phyloP scores from a whole-genome alignment of 2,329 filamentous ascomycete species.

The Ophiostoma tasmaniense region DNA sequence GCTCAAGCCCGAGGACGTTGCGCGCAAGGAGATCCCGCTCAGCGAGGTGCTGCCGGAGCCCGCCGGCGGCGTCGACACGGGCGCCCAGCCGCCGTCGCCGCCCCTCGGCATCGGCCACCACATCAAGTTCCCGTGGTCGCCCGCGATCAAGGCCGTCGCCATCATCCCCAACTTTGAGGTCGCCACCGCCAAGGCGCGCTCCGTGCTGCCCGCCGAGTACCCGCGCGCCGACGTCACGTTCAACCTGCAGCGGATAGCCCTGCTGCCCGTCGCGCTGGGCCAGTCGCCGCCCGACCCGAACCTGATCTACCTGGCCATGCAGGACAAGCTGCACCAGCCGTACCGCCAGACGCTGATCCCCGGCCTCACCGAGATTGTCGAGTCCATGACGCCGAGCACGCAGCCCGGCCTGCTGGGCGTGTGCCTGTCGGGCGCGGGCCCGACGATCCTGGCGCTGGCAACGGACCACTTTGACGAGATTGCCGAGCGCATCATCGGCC shows the following conservation, averaged over 20 bases:
- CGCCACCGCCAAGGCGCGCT: constrained; percentile 81
- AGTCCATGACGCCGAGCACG: constrained; percentile 78
- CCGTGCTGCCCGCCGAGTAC: constrained; percentile 74
- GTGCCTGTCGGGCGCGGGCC: constrained; percentile 88
- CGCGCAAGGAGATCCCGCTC: constrained; percentile 85
- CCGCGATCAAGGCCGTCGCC: constrained; percentile 91
- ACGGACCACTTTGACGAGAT: constrained; percentile 85
- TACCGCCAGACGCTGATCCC: constrained; percentile 90
- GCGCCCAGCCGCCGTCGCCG: constrained; percentile 76
- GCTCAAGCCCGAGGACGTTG: constrained; percentile 77
- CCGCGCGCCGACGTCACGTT: constrained; percentile 75
- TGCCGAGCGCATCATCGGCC: constrained; percentile 65
- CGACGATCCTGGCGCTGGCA: constrained; percentile 87
- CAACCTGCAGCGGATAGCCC: constrained; percentile 88
- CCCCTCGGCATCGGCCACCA: constrained; percentile 90
- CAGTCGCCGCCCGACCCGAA: constrained; percentile 84
- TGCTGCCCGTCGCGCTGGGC: constrained; percentile 82
- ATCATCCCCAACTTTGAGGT: constrained; percentile 96
- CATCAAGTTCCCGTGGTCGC: constrained; percentile 89
- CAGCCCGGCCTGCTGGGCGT: constrained; percentile 87
- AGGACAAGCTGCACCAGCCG: constrained; percentile 95
- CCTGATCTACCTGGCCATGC: constrained; percentile 96
- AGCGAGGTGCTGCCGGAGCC: constrained; percentile 87
- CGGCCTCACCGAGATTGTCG: constrained; percentile 80
- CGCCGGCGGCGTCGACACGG: constrained; percentile 85